These are phyloP conservation scores for Coriolopsis trogii DNA, from an alignment of 1,284 basidiomycete genomes.

Conservation along the genomic window DNA sequence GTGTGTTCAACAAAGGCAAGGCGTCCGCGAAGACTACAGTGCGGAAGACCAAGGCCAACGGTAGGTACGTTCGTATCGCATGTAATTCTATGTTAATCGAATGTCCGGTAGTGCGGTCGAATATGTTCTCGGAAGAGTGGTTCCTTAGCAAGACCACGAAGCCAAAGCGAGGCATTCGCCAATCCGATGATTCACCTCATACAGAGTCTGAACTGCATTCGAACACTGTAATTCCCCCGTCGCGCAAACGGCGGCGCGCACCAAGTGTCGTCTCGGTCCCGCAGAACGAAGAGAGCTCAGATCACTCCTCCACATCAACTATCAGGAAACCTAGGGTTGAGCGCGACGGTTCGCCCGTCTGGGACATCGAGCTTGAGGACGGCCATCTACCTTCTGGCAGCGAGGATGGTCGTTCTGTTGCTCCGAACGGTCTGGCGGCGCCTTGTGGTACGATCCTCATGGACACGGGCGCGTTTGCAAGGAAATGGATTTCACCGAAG, in stretches of 20 bases:
- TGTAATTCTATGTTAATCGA: neutral
- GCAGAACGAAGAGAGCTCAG: neutral
- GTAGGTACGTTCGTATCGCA: conserved; percentile 6
- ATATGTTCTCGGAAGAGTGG: conserved; percentile 50
- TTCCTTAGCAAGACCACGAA: conserved; percentile 44
- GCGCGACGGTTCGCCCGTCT: conserved; percentile 50
- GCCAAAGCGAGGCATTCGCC: neutral
- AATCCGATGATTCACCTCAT: neutral
- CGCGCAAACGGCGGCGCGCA: neutral
- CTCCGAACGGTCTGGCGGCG: neutral
- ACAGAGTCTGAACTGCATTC: too few relatives aligned
- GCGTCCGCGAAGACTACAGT: conserved; percentile 53
- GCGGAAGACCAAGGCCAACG: conserved; percentile 15
- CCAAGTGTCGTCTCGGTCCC: neutral
- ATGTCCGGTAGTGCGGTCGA: neutral
- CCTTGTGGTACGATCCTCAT: conserved; percentile 30
- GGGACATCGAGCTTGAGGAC: conserved; percentile 64
- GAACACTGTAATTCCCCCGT: neutral
- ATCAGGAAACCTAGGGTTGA: neutral
- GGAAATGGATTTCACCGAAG: conserved; percentile 9
- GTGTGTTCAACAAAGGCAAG: conserved; percentile 75
- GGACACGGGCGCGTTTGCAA: conserved; percentile 23
- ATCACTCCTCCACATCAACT: neutral
- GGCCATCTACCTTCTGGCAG: conserved; percentile 22
- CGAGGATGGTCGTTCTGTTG: conserved; percentile 2